A percentile compares a stretch with the other conserved stretches of the same genome.
Conservation (phyloP, 495 filamentous ascomycete genomes). For the Lasiosphaeria miniovina region DNA sequence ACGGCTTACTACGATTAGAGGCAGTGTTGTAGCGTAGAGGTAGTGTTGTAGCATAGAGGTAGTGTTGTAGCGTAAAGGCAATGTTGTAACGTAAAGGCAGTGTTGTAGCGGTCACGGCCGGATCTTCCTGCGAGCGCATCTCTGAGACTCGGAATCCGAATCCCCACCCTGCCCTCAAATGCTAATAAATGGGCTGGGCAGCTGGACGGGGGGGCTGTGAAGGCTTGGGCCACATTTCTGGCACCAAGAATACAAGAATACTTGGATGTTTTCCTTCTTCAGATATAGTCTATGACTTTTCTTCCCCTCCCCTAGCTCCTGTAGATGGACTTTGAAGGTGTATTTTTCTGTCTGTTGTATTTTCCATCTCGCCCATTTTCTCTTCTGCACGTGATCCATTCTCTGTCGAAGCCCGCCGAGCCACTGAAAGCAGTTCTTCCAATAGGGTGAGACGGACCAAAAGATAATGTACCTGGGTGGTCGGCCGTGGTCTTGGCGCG, state of each 20-base stretch:
- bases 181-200: no score
- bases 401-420: neutral
- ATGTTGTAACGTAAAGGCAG: no score
- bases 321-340: neutral
- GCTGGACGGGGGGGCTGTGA: no score
- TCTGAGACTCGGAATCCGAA: no score
- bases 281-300: neutral
- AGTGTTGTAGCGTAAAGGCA: no score
- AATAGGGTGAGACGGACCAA: neutral
- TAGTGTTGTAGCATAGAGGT: no score
- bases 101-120: no score
- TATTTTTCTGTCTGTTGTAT: neutral
- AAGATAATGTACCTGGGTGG: neutral
- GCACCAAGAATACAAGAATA: neutral
- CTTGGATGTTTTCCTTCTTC: neutral
- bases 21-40: no score
- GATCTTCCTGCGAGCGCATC: no score
- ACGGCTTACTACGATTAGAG: no score
- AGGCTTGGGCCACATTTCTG: neutral
- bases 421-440: neutral
- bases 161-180: no score
- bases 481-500: neutral
- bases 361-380: neutral
- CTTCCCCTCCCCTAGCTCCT: neutral
- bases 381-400: neutral